Base-by-base conservation (phyloP, 169 alveolate species). In the Plasmodium gallinaceum region DNA sequence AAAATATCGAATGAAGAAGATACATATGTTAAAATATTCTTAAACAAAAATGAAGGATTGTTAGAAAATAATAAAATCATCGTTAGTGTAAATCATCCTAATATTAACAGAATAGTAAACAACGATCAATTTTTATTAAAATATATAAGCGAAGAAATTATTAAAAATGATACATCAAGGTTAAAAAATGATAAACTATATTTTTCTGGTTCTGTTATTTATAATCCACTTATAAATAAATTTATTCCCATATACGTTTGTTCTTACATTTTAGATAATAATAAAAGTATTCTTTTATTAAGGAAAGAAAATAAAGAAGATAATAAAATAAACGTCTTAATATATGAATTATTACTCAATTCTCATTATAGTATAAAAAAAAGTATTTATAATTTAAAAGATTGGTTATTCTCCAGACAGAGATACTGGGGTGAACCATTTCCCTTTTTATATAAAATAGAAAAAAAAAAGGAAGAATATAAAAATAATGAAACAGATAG, bases 361-460 rank as follows among this genome's bases (percentile, higher is more conserved):
- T 83, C 94, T 5, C 51, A 78, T 14, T 65, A 51, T 71, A 42
- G 92, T 20, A 85, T 85, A 61, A 64, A 75, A 45, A 78, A 88
- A 46, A 24, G 52, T 12, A 78, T 89, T 8, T 95, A 92, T 61
- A 93, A 91, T 64, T 37, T 96, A 72, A 88, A 89, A 66, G 98
- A 97, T 83, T 97, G 99, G 99, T 88, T 97, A 0, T 97, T 97
- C 68, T 94, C 98, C 37, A 88, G 99, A 52, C 96, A 96, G 88
- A 70, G 99, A 62, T 94, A 92, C 70, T 97, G 99, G 99, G 99
- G 99, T 1, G 99, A 96, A 24, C 99, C 99, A 20, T 95, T 97
- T 61, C 99, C 99, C 14, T 90, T 96, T 24, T 70, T 94, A 3
- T 48, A 87, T 42, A 85, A 94, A 42, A 88, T 70, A 18, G 46